These are phyloP conservation scores for Neurospora africana DNA, from an alignment of 495 filamentous ascomycete species.

Conservation along the genomic window DNA sequence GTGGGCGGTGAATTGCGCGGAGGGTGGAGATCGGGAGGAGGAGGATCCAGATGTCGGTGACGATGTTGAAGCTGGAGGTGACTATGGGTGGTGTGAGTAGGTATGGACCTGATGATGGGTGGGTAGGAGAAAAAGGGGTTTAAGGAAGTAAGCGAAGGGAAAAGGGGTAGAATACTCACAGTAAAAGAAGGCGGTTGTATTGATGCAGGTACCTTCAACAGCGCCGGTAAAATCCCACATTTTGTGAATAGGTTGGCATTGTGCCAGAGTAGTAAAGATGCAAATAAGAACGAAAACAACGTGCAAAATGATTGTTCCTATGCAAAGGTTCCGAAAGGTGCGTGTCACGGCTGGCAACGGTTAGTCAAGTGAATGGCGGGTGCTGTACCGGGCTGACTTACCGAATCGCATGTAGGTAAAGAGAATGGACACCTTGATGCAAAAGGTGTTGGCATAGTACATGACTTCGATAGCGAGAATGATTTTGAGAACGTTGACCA, in stretches of 20 bases:
- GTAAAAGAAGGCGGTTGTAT: constrained; percentile 41
- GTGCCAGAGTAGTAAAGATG: constrained; percentile 27
- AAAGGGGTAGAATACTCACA: constrained; percentile 17
- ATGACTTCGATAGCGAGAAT: constrained; percentile 33
- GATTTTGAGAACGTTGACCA: constrained; percentile 25
- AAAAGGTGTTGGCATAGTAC: constrained; percentile 30
- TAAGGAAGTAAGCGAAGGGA: background rate
- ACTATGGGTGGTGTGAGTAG: constrained; percentile 13
- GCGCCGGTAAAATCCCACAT: constrained; percentile 35
- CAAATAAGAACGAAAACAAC: constrained; percentile 27
- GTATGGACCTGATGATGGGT: background rate
- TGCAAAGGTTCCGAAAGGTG: constrained; percentile 22
- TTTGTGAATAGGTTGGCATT: constrained; percentile 35
- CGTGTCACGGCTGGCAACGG: constrained; percentile 14
- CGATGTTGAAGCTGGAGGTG: constrained; percentile 41
- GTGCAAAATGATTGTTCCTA: constrained; percentile 27
- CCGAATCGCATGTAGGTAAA: constrained; percentile 39
- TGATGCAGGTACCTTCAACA: constrained; percentile 32
- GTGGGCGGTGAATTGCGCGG: constrained; percentile 30
- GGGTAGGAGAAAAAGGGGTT: background rate
- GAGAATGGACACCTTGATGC: constrained; percentile 38
- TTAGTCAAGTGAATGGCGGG: background rate
- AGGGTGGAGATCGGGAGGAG: constrained; percentile 39
- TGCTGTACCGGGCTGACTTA: constrained; percentile 11
- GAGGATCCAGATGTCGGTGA: constrained; percentile 43